Conservation (phyloP, 306 rosid genomes). For the Casuarina equisetifolia region DNA sequence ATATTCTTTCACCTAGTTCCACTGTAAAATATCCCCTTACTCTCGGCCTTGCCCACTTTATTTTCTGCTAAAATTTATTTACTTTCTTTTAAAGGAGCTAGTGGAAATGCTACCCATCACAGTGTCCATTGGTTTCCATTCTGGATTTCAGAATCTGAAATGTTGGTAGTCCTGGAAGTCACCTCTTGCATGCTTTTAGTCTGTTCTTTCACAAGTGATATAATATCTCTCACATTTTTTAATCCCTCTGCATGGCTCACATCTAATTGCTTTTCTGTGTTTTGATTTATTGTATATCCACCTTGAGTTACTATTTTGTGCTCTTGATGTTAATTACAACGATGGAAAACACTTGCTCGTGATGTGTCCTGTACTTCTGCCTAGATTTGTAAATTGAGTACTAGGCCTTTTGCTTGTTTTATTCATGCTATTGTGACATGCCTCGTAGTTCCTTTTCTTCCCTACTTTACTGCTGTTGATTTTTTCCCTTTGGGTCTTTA, state of each 20-base stretch:
- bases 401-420: not conserved
- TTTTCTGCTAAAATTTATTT: not conserved
- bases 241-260: not conserved
- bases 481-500: not conserved
- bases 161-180: not conserved
- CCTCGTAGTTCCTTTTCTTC: not conserved
- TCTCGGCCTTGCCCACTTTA: not conserved
- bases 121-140: not conserved
- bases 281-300: not conserved
- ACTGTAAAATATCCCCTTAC: not conserved
- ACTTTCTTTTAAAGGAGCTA: not conserved
- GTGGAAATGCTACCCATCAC: not conserved
- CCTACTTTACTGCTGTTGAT: slow-evolving; percentile 17
- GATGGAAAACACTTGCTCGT: not conserved
- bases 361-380: not conserved
- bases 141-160: not conserved
- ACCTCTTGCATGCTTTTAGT: not conserved
- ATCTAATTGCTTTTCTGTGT: not conserved
- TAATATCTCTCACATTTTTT: not conserved
- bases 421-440: not conserved
- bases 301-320: not conserved
- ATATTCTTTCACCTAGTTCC: not conserved
- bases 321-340: not conserved
- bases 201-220: not conserved
- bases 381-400: not conserved